A percentile compares a stretch with the other conserved stretches of the same genome.
Evolutionary conservation across 2,329 filamentous ascomycete genomes (phyloP).

Genomic region (Alternaria brassicicola): DNA sequence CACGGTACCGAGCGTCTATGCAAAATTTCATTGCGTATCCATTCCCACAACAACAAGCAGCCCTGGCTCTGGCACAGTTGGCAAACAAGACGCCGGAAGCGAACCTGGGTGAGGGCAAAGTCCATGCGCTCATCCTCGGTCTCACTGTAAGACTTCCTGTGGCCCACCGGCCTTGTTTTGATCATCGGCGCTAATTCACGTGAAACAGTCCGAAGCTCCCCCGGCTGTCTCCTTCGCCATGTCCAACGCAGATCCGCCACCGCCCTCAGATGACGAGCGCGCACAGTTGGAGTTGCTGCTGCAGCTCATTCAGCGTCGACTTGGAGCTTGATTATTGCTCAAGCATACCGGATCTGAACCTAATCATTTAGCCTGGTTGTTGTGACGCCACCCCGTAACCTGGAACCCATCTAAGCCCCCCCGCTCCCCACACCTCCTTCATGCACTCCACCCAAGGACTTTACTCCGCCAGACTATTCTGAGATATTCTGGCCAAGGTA

Average conservation of each 20-base stretch:
- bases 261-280: slow-evolving; percentile 34
- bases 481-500: slow-evolving; percentile 1
- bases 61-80: slow-evolving; percentile 67
- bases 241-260: slow-evolving; percentile 33
- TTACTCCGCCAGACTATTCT: neutral
- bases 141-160: slow-evolving; percentile 63
- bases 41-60: slow-evolving; percentile 69
- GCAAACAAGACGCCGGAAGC: slow-evolving; percentile 58
- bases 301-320: slow-evolving; percentile 41
- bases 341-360: slow-evolving; percentile 18
- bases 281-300: slow-evolving; percentile 40
- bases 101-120: slow-evolving; percentile 54
- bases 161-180: slow-evolving; percentile 35
- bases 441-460: slow-evolving; percentile 15
- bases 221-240: slow-evolving; percentile 43
- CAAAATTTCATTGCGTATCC: slow-evolving; percentile 39
- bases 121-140: slow-evolving; percentile 61
- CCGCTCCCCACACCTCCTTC: slow-evolving; percentile 19
- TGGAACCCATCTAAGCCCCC: slow-evolving; percentile 28
- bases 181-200: slow-evolving; percentile 44
- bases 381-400: slow-evolving; percentile 25
- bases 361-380: slow-evolving; percentile 24
- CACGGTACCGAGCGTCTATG: slow-evolving; percentile 34
- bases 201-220: slow-evolving; percentile 50
- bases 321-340: slow-evolving; percentile 30